Conservation (phyloP, 495 filamentous ascomycete species). For the Tricharina praecox region DNA sequence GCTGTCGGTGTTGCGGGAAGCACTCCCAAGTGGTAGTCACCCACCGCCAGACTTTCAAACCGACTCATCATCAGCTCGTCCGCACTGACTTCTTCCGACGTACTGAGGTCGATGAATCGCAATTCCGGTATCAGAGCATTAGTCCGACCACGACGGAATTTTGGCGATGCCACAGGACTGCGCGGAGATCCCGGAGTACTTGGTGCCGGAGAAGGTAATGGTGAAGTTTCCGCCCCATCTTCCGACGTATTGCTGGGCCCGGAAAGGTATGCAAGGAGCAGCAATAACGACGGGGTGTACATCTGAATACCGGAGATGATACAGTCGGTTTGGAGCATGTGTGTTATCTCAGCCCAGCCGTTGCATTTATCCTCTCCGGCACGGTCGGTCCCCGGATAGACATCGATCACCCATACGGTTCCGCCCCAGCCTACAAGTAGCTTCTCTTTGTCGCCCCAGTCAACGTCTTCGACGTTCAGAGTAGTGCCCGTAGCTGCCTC, state of each 20-base stretch:
- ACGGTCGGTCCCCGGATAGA: conserved; percentile 57
- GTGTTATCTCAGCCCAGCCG: conserved; percentile 72
- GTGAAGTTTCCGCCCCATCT: conserved; percentile 5
- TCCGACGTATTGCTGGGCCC: conserved; percentile 35
- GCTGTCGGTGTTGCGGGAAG: conserved; percentile 54
- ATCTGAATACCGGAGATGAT: conserved; percentile 91
- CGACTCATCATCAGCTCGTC: conserved; percentile 69
- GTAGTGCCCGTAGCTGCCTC: conserved; percentile 29
- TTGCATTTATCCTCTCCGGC: conserved; percentile 54
- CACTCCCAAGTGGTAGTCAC: conserved; percentile 80
- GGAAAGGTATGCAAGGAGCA: conserved; percentile 77
- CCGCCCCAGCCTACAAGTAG: conserved; percentile 87
- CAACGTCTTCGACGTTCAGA: conserved; percentile 29
- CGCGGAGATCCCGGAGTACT: conserved; percentile 15
- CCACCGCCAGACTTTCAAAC: conserved; percentile 68
- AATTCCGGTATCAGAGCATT: conserved; percentile 75
- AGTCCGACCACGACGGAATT: conserved; percentile 45
- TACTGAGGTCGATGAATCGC: conserved; percentile 71
- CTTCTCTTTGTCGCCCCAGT: conserved; percentile 44
- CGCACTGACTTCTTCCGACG: conserved; percentile 58
- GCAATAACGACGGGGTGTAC: conserved; percentile 79
- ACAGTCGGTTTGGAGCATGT: conserved; percentile 87
- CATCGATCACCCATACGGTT: conserved; percentile 86
- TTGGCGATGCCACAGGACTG: conserved; percentile 27
- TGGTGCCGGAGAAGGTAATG: background rate